These are phyloP conservation scores for Xanthoconium stramineum DNA, from an alignment of 768 basidiomycete species.

Conservation along the genomic window DNA sequence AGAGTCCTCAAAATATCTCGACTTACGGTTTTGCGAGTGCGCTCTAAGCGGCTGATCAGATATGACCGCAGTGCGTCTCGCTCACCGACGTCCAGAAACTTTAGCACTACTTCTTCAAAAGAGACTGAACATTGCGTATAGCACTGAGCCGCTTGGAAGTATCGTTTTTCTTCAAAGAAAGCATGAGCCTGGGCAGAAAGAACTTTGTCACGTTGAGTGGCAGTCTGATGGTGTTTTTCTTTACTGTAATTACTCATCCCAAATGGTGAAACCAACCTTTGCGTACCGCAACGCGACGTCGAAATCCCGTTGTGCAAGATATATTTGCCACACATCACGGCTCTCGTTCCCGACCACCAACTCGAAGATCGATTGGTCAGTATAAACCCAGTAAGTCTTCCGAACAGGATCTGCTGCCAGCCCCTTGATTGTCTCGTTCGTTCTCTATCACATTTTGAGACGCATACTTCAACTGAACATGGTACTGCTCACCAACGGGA, in stretches of 20 bases:
- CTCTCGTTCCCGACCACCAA: slow-evolving; percentile 84
- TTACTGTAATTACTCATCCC: neutral
- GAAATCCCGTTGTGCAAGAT: slow-evolving; percentile 72
- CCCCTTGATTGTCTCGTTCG: slow-evolving; percentile 67
- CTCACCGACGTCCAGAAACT: slow-evolving; percentile 87
- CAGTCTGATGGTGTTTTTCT: slow-evolving; percentile 51
- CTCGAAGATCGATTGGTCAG: slow-evolving; percentile 86
- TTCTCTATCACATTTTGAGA: slow-evolving; percentile 50
- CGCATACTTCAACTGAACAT: neutral
- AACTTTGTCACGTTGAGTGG: slow-evolving; percentile 82
- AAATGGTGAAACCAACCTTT: slow-evolving; percentile 50
- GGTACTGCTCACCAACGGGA: slow-evolving; percentile 64
- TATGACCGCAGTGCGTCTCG: slow-evolving; percentile 90
- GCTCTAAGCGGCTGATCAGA: slow-evolving; percentile 80
- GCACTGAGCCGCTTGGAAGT: slow-evolving; percentile 87
- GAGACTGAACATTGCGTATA: slow-evolving; percentile 85
- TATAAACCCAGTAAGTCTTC: slow-evolving; percentile 93
- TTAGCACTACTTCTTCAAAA: slow-evolving; percentile 90
- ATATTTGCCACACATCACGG: slow-evolving; percentile 92
- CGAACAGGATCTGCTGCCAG: slow-evolving; percentile 82
- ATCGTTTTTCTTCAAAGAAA: slow-evolving; percentile 75
- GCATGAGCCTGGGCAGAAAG: slow-evolving; percentile 79
- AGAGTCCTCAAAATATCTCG: neutral
- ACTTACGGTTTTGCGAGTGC: slow-evolving; percentile 76
- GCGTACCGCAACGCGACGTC: slow-evolving; percentile 79